phyloP scores from a whole-genome alignment of 1,139 yeast genomes.

The Candida tunisiensis region DNA sequence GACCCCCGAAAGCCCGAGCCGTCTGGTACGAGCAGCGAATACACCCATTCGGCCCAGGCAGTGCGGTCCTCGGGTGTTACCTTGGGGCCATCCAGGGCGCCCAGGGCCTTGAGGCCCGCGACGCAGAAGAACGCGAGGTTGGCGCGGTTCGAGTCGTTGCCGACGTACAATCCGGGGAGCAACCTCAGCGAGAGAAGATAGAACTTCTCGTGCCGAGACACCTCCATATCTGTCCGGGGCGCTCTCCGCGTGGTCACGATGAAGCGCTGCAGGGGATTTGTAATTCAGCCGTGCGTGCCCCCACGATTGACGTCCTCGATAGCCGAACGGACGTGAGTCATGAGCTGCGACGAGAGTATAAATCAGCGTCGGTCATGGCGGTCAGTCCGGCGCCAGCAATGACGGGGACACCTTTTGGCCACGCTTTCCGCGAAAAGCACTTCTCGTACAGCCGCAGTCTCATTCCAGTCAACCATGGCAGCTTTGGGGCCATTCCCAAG shows the following conservation, averaged over 20 bases:
- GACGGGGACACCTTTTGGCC: conserved; percentile 27
- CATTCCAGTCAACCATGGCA: conserved; percentile 7
- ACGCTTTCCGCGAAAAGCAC: conserved; percentile 28
- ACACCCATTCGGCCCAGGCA: conserved; percentile 29
- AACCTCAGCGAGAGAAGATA: conserved; percentile 16
- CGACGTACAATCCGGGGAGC: conserved; percentile 18
- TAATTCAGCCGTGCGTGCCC: too few relatives aligned
- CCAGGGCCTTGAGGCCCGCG: conserved; percentile 40
- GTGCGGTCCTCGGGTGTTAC: conserved; percentile 12
- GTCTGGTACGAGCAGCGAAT: conserved; percentile 26
- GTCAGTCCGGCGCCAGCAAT: too few relatives aligned
- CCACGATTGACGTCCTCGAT: too few relatives aligned
- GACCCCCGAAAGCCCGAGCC: conserved; percentile 42
- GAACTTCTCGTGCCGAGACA: conserved; percentile 11
- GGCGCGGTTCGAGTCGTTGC: conserved; percentile 42
- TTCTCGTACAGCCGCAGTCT: conserved; percentile 15
- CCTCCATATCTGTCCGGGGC: too few relatives aligned
- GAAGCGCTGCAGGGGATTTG: too few relatives aligned
- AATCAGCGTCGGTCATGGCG: too few relatives aligned
- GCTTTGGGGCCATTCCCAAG: conserved; percentile 6
- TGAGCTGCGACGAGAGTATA: not conserved
- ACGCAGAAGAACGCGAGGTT: conserved; percentile 53
- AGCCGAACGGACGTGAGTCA: too few relatives aligned
- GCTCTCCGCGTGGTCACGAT: too few relatives aligned
- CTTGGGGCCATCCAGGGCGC: conserved; percentile 18